Conservation (phyloP, 306 rosid species). For the Cucumis melo region DNA sequence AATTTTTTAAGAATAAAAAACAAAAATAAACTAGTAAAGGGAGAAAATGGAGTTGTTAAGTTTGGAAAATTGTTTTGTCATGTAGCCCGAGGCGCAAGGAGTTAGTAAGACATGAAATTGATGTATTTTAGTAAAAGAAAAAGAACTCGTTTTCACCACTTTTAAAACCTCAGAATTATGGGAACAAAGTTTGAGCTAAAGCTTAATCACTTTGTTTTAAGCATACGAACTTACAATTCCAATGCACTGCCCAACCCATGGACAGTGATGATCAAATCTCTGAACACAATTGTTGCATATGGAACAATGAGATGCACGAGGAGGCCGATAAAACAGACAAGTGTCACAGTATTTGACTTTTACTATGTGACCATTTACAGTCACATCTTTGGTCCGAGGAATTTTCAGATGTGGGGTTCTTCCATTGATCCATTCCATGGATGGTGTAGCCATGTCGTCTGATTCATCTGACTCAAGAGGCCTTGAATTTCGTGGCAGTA, state of each 20-base stretch:
- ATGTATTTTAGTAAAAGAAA: no score
- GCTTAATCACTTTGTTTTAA: neutral
- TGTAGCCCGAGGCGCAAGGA: no score
- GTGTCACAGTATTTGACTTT: constrained; percentile 95
- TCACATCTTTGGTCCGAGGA: constrained; percentile 75
- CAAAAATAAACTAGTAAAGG: neutral
- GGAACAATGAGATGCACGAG: constrained; percentile 96
- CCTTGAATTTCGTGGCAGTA: constrained; percentile 68
- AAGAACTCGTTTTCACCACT: neutral
- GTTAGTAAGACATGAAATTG: no score
- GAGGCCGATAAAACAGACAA: constrained; percentile 89
- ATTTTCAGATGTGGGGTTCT: constrained; percentile 72
- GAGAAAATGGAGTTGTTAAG: no score
- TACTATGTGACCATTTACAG: constrained; percentile 58
- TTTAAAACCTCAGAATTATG: neutral
- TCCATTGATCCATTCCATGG: constrained; percentile 95
- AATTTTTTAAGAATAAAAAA: neutral
- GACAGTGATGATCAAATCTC: constrained; percentile 98
- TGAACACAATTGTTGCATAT: constrained; percentile 94
- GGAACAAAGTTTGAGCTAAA: neutral
- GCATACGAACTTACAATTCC: constrained; percentile 56
- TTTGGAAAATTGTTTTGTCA: no score
- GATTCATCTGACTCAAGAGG: constrained; percentile 72
- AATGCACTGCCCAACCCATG: constrained; percentile 99
- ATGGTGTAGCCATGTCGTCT: constrained; percentile 48